Base-by-base conservation (phyloP, 345 rosid species). In the Carallia brachiata region DNA sequence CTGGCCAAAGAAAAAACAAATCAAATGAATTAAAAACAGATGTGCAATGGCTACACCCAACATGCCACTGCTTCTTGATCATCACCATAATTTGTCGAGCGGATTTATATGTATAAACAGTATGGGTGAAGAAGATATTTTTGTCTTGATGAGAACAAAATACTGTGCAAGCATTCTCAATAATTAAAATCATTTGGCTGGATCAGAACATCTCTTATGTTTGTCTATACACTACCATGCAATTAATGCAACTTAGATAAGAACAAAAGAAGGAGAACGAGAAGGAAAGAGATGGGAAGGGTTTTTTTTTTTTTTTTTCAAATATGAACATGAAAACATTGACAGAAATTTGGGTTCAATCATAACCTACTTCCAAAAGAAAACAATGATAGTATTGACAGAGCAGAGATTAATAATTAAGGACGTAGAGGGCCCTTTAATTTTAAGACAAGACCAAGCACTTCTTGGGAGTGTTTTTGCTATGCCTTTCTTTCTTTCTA, bases 281-380 rank as follows among this genome's bases (percentile, higher is more conserved):
- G 61, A 18, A 65, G 70, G 68, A 63, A 62, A 7, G 75, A 65
- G 63, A 44, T 0, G 50, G 50, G 16, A 3, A 12, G 50, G 50
- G 48, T 23, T 23, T 23, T 23, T 23, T 23, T 23, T 23, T 23
- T 23, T 44, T 2, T 12, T 44, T 44, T 44, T 44, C 50, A 12
- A 12, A 56, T 17, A 7, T 57, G 56, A 39, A 62, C 30, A 56
- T 62, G 73, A 68, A 62, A 68, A 64, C 70, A 63, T 23, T 64
- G 73, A 61, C 64, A 59, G 79, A 77, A 81, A 74, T 61, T 48
- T 69, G 61, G 68, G 40, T 71, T 69, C 67, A 74, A 68, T 77
- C 76, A 60, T 16, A 6, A 61, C 73, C 77, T 68, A 65, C 65
- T 67, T 80, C 81, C 81, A 74, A 77, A 62, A 47, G 73, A 50